phyloP scores from a whole-genome alignment of 1,284 basidiomycete species.

The Puccinia coronata region DNA sequence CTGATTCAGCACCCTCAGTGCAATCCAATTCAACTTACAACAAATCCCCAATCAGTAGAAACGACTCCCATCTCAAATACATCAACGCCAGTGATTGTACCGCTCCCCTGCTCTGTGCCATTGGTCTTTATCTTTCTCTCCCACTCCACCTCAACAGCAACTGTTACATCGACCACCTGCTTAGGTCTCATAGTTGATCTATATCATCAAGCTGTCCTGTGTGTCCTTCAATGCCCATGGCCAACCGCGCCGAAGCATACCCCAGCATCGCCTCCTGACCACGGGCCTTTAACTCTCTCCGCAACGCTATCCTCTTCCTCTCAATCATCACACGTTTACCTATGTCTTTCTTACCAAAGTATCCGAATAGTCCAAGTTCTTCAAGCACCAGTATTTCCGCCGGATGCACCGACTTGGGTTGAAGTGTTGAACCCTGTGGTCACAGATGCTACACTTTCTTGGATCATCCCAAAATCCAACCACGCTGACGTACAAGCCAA shows the following conservation, averaged over 20 bases:
- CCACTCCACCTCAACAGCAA: not conserved
- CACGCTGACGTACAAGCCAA: not conserved
- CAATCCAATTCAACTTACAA: conserved; percentile 15
- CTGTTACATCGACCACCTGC: conserved; percentile 12
- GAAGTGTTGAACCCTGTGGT: conserved; percentile 35
- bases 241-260: conserved; percentile 20
- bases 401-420: conserved; percentile 31
- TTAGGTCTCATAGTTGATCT: conserved; percentile 25
- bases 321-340: conserved; percentile 18
- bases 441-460: conserved; percentile 22
- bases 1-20: conserved; percentile 19
- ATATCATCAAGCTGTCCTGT: conserved; percentile 40
- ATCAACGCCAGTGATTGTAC: conserved; percentile 16
- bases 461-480: conserved; percentile 7
- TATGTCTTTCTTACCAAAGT: conserved; percentile 12
- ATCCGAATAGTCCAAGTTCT: conserved; percentile 30
- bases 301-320: conserved; percentile 8
- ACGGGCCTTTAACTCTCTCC: conserved; percentile 17
- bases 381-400: conserved; percentile 24
- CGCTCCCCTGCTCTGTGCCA: conserved; percentile 15
- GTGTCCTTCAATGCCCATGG: conserved; percentile 13
- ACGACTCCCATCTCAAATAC: not conserved
- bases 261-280: not conserved
- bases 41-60: not conserved
- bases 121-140: conserved; percentile 23